Base-by-base conservation (phyloP, 768 basidiomycete species). In the Suillus subaureus region DNA sequence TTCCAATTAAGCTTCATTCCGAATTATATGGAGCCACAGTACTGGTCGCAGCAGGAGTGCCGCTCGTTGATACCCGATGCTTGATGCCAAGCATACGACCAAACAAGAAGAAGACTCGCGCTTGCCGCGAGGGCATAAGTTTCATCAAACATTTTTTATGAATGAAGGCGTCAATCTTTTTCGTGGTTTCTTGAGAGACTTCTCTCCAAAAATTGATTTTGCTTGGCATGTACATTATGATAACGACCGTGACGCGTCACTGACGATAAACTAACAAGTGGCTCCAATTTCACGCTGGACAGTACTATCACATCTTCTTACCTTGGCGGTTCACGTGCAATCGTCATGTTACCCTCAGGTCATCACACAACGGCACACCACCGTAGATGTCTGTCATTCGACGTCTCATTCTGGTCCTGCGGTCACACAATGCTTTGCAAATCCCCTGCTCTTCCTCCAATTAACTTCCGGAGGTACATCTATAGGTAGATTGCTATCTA, bases 11-110 rank as follows among this genome's bases (percentile, higher is more conserved):
- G 35, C 35, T 35, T 35, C 39, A 33, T 33, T 33, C 33, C 33
- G 33, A 33, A 33, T 33, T 43, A 28, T 43, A 97, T 21, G 94
- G 35, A 83, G 78, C 87, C 0, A 79, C 83, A 1, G 94, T 91
- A 18, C 77, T 99, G 58, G 83, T 90, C 6, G 88, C 89, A 1
- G 94, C 95, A 0, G 96, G 91, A 8, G 96, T 85, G 0, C 98
- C 95, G 0, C 79, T 94, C 11, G 76, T 71, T 16, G 80, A 83
- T 31, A 71, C 71, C n/a, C 63, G 76, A 77, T 68, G 68, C 79
- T 28, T 13, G n/a, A 23, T 12, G 47, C 13, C 47, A 6, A 49
- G 23, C 23, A 26, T 49, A 26, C 47, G 13, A 26, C 45, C 13
- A 5, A 23, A 6, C 23, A 23, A 49, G 47, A 49, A 49, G 23